Evolutionary conservation across 331 rosid genomes (phyloP).

Genomic region (Erythrophleum ivorense): DNA sequence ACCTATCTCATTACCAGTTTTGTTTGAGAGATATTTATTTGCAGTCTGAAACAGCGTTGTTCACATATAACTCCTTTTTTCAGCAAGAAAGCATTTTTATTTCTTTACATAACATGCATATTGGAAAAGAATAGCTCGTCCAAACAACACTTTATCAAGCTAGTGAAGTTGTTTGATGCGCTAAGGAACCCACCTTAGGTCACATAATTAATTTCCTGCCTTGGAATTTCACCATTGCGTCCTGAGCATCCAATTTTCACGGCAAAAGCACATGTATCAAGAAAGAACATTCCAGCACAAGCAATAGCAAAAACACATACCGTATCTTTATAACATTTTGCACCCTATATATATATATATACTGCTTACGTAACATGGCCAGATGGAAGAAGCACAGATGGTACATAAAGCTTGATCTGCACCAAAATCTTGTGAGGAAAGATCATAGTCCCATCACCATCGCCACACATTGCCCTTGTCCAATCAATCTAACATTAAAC

Average conservation of each 20-base stretch:
- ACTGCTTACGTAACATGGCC: too few species aligned
- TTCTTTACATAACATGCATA: neutral
- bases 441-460: neutral
- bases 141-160: neutral
- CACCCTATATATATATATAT: too few species aligned
- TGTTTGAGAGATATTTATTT: constrained; percentile 9
- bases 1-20: neutral
- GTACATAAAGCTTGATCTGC: neutral
- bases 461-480: neutral
- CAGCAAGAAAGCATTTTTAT: neutral
- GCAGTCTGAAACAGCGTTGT: neutral
- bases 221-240: too few species aligned
- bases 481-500: neutral
- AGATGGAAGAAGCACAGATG: too few species aligned
- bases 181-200: too few species aligned
- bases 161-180: neutral
- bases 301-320: too few species aligned
- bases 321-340: too few species aligned
- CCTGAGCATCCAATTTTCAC: neutral
- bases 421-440: neutral
- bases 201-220: too few species aligned
- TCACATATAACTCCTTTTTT: neutral
- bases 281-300: too few species aligned
- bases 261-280: too few species aligned
- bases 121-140: neutral